Evolutionary conservation across 306 rosid species (phyloP), one percentile per base, ranked within the genome.

Genomic region (Albizia julibrissin): DNA sequence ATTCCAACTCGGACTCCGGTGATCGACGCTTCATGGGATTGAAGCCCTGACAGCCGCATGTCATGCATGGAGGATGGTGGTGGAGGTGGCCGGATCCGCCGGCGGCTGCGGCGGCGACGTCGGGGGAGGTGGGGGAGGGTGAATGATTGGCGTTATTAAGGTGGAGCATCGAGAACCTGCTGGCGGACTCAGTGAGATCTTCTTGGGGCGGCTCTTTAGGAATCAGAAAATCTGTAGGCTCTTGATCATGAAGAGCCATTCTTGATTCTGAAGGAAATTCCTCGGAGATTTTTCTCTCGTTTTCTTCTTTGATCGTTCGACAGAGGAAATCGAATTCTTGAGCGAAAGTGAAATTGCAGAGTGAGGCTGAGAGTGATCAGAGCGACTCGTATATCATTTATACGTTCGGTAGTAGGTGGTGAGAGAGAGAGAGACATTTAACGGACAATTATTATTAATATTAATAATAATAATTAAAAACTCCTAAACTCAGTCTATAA

Each of bases 1-100:
- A 19, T 19, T 67, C 72, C 22, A 18, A 34, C 3, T 67, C 15
- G 4, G 72, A 34, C 5, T 67, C 72, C 10, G 72, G 72, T 8
- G 83, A 75, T 0, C 84, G 85, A 8, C 86, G 86, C 37, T 88
- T 89, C 75, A 76, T 43, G 34, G 91, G 22, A 21, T 64, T 61
- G 54, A 40, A 37, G 6, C 82, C 68, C 18, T 13, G 12, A 72
- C 39, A 65, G 44, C 69, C 75, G 78, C 85, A 74, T 27, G 71
- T 18, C 67, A 80, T 10, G 74, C 79, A 78, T 2, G 79, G 78
- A 2, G 50, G 58, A 1, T 72, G 78, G 27, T 54, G 77, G 33
- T 6, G 67, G 77, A 7, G 79, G 66, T 34, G 66, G 68, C 22
- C 13, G 39, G 69, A 72, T 16, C 15, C 44, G 0, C 43, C 24